Evolutionary conservation across 768 basidiomycete genomes (phyloP), one percentile per base, ranked within the genome.

Genomic region (Mycena pura): DNA sequence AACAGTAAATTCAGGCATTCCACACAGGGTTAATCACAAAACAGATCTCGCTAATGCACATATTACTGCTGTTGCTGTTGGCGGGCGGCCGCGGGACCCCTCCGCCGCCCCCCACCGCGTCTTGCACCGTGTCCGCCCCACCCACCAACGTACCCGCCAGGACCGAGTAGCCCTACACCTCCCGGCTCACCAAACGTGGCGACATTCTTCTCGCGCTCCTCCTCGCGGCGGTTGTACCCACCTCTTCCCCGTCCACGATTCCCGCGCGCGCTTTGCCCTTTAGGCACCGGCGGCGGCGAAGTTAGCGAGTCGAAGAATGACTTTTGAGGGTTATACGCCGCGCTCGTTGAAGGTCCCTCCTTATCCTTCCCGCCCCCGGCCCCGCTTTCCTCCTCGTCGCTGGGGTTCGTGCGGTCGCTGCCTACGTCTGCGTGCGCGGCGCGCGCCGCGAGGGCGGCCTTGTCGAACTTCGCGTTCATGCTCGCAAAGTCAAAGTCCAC

Each of bases 141-240:
- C 17, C 88, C 90, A 46, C 86, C 83, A n/a, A 90, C 88, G 74
- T 91, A 91, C 11, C 86, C 88, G 36, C 89, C 89, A 25, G 90
- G 90, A 0, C 91, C 91, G 80, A 92, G 82, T 49, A 91, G 71
- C 6, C 91, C 90, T 17, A 90, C 84, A 46, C 89, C 89, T 11
- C 91, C 91, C 8, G 92, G 86, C 71, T 94, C 92, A 3, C 92
- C 93, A 80, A 95, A 95, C 8, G 92, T 94, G 28, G 90, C 89
- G 9, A 94, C 86, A 68, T 94, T 94, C 74, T 84, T 86, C 73
- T 92, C 91, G 60, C 92, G 76, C 70, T 94, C 92, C 67, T 93
- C 93, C 66, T 94, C 92, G 41, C 92, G 76, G 66, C 92, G 81
- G 66, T 86, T 91, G 51, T 88, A 78, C 1, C 88, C 91, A 0